Conservation (phyloP, 2,329 filamentous ascomycete species). For the Pseudogymnoascus sp. region DNA sequence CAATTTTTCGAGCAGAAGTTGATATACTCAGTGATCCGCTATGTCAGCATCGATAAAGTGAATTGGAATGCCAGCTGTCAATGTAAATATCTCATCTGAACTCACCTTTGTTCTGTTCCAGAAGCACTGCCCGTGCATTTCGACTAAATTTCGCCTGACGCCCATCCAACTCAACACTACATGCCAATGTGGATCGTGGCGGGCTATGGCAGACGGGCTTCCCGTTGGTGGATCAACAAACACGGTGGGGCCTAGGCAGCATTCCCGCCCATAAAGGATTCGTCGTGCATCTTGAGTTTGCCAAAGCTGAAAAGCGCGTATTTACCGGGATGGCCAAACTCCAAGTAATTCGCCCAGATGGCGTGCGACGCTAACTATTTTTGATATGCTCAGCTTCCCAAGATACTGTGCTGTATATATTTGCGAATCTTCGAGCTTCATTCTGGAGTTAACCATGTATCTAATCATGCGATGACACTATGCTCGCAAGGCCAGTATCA, state of each 20-base stretch:
- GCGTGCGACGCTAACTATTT: neutral
- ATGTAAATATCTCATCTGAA: no score
- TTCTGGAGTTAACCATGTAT: neutral
- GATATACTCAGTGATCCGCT: neutral
- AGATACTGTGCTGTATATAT: neutral
- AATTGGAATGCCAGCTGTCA: neutral
- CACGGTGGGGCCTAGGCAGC: neutral
- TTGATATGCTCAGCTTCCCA: neutral
- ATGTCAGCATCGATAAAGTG: neutral
- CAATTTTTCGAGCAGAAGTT: neutral
- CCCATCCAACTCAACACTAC: neutral
- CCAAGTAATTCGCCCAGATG: neutral
- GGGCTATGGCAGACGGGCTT: neutral
- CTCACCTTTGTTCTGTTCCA: neutral
- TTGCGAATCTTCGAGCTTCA: neutral
- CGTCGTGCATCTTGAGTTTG: neutral
- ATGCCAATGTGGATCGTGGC: neutral
- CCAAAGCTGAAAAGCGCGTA: neutral
- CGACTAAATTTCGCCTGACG: neutral
- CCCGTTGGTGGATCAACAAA: neutral
- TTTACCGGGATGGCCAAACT: neutral
- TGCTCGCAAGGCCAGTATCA: neutral
- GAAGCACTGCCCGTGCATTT: neutral
- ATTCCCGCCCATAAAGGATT: neutral
- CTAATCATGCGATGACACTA: neutral